phyloP scores from a whole-genome alignment of 2,329 filamentous ascomycete species.

The Aspergillus alliaceus region DNA sequence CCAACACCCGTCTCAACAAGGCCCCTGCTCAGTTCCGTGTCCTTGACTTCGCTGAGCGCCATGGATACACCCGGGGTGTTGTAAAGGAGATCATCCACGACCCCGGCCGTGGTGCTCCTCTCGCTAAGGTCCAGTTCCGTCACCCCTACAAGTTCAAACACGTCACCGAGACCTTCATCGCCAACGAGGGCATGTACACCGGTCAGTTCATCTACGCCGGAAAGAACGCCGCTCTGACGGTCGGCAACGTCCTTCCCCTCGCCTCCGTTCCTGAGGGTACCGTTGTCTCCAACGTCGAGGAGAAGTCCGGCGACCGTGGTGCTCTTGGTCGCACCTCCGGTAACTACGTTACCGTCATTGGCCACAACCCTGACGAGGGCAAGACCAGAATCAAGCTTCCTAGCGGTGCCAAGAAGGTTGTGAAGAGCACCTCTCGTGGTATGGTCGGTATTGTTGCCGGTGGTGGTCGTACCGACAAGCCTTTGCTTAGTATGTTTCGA shows the following conservation, averaged over 20 bases:
- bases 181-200: slow-evolving; percentile 99
- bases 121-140: slow-evolving; percentile 95
- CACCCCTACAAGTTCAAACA: slow-evolving; percentile 98
- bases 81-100: slow-evolving; percentile 99
- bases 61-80: slow-evolving; percentile 96
- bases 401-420: slow-evolving; percentile 98
- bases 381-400: slow-evolving; percentile 99
- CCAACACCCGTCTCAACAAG: slow-evolving; percentile 92
- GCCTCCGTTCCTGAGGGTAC: slow-evolving; percentile 97
- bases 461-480: slow-evolving; percentile 99
- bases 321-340: slow-evolving; percentile 94
- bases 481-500: slow-evolving; percentile 72
- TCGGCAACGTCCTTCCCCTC: slow-evolving; percentile 96
- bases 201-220: slow-evolving; percentile 99
- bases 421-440: slow-evolving; percentile 86
- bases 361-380: slow-evolving; percentile 97
- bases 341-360: slow-evolving; percentile 98
- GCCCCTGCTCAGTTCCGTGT: slow-evolving; percentile 91
- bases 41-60: slow-evolving; percentile 94
- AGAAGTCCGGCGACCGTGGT: slow-evolving; percentile 97
- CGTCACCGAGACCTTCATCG: slow-evolving; percentile 98
- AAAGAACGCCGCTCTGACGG: slow-evolving; percentile 95
- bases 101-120: slow-evolving; percentile 94
- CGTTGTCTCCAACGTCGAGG: slow-evolving; percentile 98
- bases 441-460: slow-evolving; percentile 99